phyloP scores from a whole-genome alignment of 495 filamentous ascomycete genomes.

The Staphylotrichum tortipilum region DNA sequence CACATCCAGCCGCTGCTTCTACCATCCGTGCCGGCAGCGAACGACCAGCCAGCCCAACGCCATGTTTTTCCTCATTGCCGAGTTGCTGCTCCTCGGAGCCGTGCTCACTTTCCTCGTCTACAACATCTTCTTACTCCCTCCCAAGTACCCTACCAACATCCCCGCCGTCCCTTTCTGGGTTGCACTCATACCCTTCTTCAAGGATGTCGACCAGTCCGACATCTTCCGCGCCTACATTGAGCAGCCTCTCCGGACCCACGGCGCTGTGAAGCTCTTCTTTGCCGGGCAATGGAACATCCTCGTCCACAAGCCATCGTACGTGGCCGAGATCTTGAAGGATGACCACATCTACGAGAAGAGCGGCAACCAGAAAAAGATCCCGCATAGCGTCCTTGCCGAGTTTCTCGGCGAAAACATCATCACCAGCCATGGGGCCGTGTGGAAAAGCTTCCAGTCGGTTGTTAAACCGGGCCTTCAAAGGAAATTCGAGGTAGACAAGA shows the following conservation, averaged over 20 bases:
- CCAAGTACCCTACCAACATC: constrained; percentile 18
- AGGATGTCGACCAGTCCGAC: constrained; percentile 25
- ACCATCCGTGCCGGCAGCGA: not conserved
- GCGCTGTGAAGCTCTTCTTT: constrained; percentile 38
- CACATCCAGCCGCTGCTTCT: no score
- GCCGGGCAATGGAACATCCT: constrained; percentile 12
- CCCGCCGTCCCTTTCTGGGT: constrained; percentile 22
- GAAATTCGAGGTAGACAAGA: constrained; percentile 2
- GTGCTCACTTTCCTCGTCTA: not conserved
- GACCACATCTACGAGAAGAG: constrained; percentile 37
- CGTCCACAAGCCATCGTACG: constrained; percentile 26
- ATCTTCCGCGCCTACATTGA: constrained; percentile 25
- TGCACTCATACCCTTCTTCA: constrained; percentile 22
- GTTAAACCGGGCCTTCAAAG: constrained; percentile 11
- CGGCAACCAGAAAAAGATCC: constrained; percentile 43
- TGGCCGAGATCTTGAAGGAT: constrained; percentile 39
- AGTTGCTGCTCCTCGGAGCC: constrained; percentile 1
- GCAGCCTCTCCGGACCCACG: constrained; percentile 25
- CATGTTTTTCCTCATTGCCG: constrained; percentile 3
- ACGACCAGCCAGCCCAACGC: not conserved
- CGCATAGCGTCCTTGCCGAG: constrained; percentile 32
- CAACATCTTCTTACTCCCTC: constrained; percentile 5
- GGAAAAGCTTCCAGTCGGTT: constrained; percentile 9
- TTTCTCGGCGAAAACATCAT: constrained; percentile 22
- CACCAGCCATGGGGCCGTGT: constrained; percentile 8